These are phyloP conservation scores for Ogataea siamensis DNA, from an alignment of 805 yeast species.

Conservation along the genomic window DNA sequence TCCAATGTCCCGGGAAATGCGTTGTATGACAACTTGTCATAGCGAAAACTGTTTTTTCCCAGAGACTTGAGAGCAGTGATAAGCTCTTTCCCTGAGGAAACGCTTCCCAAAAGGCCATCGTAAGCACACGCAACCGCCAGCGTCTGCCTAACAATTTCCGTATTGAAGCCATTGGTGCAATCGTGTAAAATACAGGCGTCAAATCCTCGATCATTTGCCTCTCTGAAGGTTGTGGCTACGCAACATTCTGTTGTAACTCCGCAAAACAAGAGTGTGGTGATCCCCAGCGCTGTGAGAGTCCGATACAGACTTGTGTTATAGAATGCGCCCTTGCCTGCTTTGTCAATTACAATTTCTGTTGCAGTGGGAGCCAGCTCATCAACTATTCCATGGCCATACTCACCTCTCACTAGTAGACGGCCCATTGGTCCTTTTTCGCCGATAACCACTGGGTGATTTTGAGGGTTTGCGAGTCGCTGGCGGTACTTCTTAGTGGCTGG, in stretches of 20 bases:
- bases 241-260: slow-evolving; percentile 38
- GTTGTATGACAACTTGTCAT: neutral
- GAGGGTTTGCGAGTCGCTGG: slow-evolving; percentile 24
- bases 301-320: slow-evolving; percentile 33
- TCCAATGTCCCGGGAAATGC: too few relatives aligned
- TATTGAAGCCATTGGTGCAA: slow-evolving; percentile 20
- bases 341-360: slow-evolving; percentile 31
- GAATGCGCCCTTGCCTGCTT: slow-evolving; percentile 35
- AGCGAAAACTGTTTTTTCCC: too few relatives aligned
- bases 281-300: slow-evolving; percentile 27
- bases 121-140: slow-evolving; percentile 17
- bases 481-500: slow-evolving; percentile 29
- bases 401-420: slow-evolving; percentile 30
- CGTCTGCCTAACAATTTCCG: slow-evolving; percentile 15
- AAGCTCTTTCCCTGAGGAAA: slow-evolving; percentile 11
- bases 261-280: slow-evolving; percentile 29
- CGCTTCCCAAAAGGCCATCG: slow-evolving; percentile 20
- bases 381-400: slow-evolving; percentile 34
- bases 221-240: slow-evolving; percentile 34
- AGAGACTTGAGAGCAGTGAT: too few relatives aligned
- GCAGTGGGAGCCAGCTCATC: slow-evolving; percentile 30
- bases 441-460: slow-evolving; percentile 20
- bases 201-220: slow-evolving; percentile 35
- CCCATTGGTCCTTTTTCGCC: slow-evolving; percentile 36
- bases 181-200: slow-evolving; percentile 25